Evolutionary conservation across 306 rosid genomes (phyloP).

Genomic region (Benincasa hispida): DNA sequence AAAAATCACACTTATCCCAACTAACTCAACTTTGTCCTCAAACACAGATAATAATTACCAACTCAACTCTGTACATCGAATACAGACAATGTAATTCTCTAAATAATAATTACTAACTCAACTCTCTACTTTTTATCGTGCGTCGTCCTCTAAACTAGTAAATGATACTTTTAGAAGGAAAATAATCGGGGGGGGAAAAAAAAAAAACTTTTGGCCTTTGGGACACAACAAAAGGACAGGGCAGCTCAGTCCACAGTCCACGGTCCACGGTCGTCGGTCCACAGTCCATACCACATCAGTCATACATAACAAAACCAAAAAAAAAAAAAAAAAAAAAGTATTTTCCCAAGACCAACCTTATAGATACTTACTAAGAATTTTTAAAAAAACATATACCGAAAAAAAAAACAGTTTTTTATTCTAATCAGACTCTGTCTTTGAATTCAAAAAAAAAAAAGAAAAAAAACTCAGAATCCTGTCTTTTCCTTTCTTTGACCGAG

Average conservation of each 20-base stretch:
- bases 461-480: neutral
- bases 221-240: constrained; percentile 4
- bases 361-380: neutral
- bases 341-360: constrained; percentile 13
- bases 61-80: too few species aligned
- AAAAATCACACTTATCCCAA: too few species aligned
- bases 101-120: too few species aligned
- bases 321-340: neutral
- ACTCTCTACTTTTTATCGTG: too few species aligned
- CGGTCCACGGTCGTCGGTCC: constrained; percentile 12
- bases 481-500: constrained; percentile 34
- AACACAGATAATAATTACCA: too few species aligned
- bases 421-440: constrained; percentile 24
- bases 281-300: neutral
- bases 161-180: neutral
- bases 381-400: neutral
- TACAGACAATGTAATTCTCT: too few species aligned
- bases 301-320: neutral
- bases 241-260: neutral
- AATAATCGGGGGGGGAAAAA: too few species aligned
- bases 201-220: neutral
- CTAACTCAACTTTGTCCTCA: too few species aligned
- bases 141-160: too few species aligned
- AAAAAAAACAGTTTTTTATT: constrained; percentile 8
- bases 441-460: neutral